Conservation (phyloP, 1,139 yeast genomes). For the Kurtzmaniella quercitrusa region DNA sequence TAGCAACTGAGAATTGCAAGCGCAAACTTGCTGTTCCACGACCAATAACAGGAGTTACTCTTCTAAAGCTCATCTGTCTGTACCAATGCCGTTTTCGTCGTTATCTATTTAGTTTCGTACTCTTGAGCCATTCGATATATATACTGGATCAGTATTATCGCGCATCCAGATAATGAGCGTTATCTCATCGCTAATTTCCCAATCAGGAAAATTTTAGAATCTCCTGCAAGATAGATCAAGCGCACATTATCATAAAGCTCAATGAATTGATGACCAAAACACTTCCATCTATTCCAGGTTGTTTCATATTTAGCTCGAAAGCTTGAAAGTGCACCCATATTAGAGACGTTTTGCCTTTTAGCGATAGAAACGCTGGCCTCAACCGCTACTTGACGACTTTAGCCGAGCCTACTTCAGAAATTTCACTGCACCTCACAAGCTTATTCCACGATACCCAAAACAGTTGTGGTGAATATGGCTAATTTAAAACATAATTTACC, state of each 20-base stretch:
- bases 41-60: neutral
- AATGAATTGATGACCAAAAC: neutral
- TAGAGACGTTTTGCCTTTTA: no score
- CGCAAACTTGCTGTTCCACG: neutral
- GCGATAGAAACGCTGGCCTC: no score
- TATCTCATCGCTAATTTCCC: constrained; percentile 1
- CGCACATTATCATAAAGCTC: neutral
- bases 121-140: neutral
- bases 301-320: neutral
- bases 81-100: neutral
- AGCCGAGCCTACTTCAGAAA: no score
- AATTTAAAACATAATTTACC: neutral
- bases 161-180: neutral
- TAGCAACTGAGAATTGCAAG: neutral
- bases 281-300: neutral
- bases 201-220: neutral
- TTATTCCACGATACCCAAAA: no score
- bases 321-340: neutral
- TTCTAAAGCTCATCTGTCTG: neutral
- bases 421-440: no score
- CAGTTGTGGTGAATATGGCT: no score
- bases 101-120: neutral
- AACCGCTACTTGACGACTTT: no score
- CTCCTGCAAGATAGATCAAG: neutral
- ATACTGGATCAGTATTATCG: neutral